These are phyloP conservation scores for Syzygium oleosum DNA, from an alignment of 345 rosid genomes.

Conservation along the genomic window DNA sequence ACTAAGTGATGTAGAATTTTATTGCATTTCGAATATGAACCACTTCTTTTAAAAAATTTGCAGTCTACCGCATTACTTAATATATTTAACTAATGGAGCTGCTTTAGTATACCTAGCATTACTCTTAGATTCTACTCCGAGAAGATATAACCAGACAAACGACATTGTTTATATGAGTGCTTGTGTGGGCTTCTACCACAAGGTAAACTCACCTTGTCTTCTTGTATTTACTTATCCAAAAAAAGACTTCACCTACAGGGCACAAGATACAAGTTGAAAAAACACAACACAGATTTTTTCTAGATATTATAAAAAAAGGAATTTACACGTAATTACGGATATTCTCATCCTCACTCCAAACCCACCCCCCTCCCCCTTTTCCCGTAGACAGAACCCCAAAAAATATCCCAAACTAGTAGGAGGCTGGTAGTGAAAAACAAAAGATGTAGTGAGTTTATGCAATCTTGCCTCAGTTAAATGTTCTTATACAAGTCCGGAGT, in stretches of 20 bases:
- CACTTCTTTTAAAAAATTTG: not conserved
- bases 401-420: not conserved
- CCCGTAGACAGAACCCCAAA: not conserved
- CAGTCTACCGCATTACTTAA: not conserved
- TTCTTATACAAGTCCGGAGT: not conserved
- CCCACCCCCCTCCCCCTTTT: not conserved
- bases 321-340: not conserved
- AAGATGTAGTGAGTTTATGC: not conserved
- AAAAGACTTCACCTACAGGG: not conserved
- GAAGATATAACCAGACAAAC: not conserved
- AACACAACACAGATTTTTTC: not conserved
- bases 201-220: not conserved
- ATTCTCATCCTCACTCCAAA: not conserved
- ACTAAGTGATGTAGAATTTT: not conserved
- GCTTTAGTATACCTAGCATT: not conserved
- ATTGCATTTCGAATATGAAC: not conserved
- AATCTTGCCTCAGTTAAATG: not conserved
- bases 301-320: not conserved
- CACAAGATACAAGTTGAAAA: not conserved
- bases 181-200: not conserved
- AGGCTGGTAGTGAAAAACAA: not conserved
- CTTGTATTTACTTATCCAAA: not conserved
- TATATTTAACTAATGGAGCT: not conserved
- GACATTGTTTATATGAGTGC: not conserved
- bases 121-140: not conserved